Percentiles rank a stretch among this genome's conserved stretches.
Conservation (phyloP, 2,329 filamentous ascomycete genomes). For the Cladosporium halotolerans region DNA sequence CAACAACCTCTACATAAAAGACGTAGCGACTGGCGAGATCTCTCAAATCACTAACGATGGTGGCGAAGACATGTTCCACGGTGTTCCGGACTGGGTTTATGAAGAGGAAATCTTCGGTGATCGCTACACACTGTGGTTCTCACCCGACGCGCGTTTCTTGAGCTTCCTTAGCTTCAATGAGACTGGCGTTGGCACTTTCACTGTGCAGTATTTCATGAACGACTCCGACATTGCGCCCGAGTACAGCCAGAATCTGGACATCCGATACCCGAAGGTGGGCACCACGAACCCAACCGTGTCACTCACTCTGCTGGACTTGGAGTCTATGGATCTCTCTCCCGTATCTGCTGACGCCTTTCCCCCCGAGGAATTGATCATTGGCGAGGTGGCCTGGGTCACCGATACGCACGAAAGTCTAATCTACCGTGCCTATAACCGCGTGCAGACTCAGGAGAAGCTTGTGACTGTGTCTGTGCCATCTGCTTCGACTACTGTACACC, state of each 20-base stretch:
- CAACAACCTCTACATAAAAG: conserved; percentile 57
- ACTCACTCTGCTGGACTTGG: conserved; percentile 53
- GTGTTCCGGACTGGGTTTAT: conserved; percentile 60
- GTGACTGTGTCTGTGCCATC: conserved; percentile 52
- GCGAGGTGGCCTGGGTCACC: conserved; percentile 63
- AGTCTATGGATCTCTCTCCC: conserved; percentile 38
- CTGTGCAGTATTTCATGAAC: conserved; percentile 61
- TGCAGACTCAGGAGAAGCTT: conserved; percentile 59
- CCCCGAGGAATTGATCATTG: conserved; percentile 57
- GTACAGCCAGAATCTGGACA: conserved; percentile 57
- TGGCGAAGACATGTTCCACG: conserved; percentile 57
- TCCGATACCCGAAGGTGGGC: conserved; percentile 65
- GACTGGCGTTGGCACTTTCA: conserved; percentile 61
- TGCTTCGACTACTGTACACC: conserved; percentile 42
- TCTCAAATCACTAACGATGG: conserved; percentile 58
- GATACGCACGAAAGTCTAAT: conserved; percentile 54
- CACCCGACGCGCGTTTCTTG: conserved; percentile 49
- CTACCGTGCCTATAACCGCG: conserved; percentile 62
- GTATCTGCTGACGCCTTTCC: conserved; percentile 54
- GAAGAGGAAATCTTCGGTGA: conserved; percentile 53
- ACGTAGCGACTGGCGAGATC: conserved; percentile 49
- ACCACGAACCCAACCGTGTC: conserved; percentile 60
- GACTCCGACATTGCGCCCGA: conserved; percentile 50
- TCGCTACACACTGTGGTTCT: conserved; percentile 51
- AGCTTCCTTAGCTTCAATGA: conserved; percentile 56